phyloP scores from a whole-genome alignment of 495 filamentous ascomycete species.

The Massariosphaeria phaeospora region DNA sequence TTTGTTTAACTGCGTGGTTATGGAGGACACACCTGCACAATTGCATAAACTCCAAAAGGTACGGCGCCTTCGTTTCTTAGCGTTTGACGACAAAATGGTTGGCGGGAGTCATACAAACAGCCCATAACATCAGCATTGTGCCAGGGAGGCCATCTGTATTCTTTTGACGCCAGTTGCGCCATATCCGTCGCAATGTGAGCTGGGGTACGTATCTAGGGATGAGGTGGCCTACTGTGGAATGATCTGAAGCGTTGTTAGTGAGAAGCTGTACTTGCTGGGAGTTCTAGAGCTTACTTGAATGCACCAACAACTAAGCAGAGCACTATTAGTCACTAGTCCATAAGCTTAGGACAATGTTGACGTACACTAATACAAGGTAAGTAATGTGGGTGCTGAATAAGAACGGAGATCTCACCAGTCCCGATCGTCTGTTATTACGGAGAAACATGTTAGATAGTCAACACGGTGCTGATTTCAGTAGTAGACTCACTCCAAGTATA shows the following conservation, averaged over 20 bases:
- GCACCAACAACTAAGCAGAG: constrained; percentile 43
- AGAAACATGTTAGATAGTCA: constrained; percentile 17
- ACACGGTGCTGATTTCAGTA: neutral
- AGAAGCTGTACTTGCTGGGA: neutral
- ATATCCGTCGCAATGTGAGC: constrained; percentile 44
- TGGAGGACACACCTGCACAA: constrained; percentile 43
- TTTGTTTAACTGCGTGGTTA: constrained; percentile 3
- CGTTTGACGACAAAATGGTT: neutral
- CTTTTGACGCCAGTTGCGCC: constrained; percentile 66
- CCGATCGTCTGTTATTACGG: constrained; percentile 41
- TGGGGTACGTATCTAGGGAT: constrained; percentile 3
- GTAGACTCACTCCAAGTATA: constrained; percentile 47
- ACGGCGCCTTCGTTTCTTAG: constrained; percentile 41
- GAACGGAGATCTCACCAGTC: constrained; percentile 37
- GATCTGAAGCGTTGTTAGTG: constrained; percentile 30
- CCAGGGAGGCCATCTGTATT: constrained; percentile 67
- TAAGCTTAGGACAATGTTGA: constrained; percentile 18
- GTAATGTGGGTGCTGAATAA: neutral
- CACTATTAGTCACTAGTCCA: neutral
- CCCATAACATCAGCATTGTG: constrained; percentile 73
- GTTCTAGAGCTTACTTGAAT: constrained; percentile 42
- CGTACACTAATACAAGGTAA: constrained; percentile 34
- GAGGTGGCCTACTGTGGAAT: constrained; percentile 40
- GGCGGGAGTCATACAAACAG: constrained; percentile 47
- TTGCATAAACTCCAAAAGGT: constrained; percentile 53